These are phyloP conservation scores for Penicillium hesseltinei DNA, from an alignment of 2,329 filamentous ascomycete genomes.

Conservation along the genomic window DNA sequence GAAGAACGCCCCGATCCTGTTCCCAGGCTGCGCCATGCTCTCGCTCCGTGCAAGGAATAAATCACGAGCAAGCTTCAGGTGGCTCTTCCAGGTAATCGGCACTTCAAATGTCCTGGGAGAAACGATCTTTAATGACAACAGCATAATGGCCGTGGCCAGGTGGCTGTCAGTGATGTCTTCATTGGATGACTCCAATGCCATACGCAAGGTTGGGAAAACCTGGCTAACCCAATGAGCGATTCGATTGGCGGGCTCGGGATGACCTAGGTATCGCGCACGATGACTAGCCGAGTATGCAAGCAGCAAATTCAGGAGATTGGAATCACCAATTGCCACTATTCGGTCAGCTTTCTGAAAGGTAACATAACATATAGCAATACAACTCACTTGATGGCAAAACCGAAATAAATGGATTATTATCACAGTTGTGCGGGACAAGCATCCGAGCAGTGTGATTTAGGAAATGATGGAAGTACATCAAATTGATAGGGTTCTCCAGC, in stretches of 20 bases:
- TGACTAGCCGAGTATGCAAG: slow-evolving; percentile 84
- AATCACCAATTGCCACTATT: slow-evolving; percentile 45
- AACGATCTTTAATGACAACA: slow-evolving; percentile 79
- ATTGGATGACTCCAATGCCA: slow-evolving; percentile 61
- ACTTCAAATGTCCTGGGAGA: slow-evolving; percentile 78
- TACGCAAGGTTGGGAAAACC: slow-evolving; percentile 64
- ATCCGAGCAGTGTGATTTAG: slow-evolving; percentile 76
- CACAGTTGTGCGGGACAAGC: slow-evolving; percentile 61
- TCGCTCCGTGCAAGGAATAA: slow-evolving; percentile 69
- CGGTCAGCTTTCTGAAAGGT: slow-evolving; percentile 46
- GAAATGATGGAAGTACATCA: slow-evolving; percentile 72
- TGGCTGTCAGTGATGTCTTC: slow-evolving; percentile 69
- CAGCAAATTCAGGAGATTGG: slow-evolving; percentile 70
- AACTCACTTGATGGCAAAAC: slow-evolving; percentile 61
- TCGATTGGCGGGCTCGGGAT: slow-evolving; percentile 70
- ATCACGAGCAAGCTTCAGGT: slow-evolving; percentile 71
- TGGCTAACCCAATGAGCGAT: slow-evolving; percentile 79
- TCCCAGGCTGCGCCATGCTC: slow-evolving; percentile 52
- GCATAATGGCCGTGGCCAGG: slow-evolving; percentile 79
- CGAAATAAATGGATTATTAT: slow-evolving; percentile 59
- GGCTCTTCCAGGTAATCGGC: slow-evolving; percentile 76
- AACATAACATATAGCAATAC: neutral
- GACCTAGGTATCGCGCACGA: slow-evolving; percentile 69
- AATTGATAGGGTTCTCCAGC: slow-evolving; percentile 72
- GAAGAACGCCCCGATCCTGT: slow-evolving; percentile 68